These are phyloP conservation scores for Phytophthora hibernalis DNA, from an alignment of 352 stramenopile genomes.

Conservation along the genomic window DNA sequence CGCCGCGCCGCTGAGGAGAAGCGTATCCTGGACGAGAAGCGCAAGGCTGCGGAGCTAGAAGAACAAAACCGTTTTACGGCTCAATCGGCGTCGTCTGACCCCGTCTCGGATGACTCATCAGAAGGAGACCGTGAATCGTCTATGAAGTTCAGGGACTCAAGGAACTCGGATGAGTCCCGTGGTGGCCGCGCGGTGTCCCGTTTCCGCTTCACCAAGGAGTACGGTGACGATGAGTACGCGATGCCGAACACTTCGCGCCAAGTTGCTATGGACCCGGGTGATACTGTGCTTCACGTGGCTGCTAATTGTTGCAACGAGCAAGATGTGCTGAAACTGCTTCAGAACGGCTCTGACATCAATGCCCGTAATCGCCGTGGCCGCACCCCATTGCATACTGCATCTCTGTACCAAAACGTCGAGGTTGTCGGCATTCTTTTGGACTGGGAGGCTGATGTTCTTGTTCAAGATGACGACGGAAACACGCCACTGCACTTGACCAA, in stretches of 20 bases:
- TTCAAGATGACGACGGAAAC: slow-evolving; percentile 86
- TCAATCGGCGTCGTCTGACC: slow-evolving; percentile 68
- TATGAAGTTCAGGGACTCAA: slow-evolving; percentile 28
- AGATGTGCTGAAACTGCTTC: slow-evolving; percentile 85
- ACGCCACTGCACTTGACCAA: slow-evolving; percentile 85
- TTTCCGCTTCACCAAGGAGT: slow-evolving; percentile 88
- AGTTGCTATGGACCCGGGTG: slow-evolving; percentile 86
- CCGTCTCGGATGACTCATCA: slow-evolving; percentile 76
- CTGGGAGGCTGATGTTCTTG: slow-evolving; percentile 82
- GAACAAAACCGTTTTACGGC: slow-evolving; percentile 70
- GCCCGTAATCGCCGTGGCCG: slow-evolving; percentile 78
- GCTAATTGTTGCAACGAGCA: slow-evolving; percentile 89
- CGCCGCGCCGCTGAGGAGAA: slow-evolving; percentile 35
- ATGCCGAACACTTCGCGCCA: slow-evolving; percentile 67
- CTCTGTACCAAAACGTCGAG: slow-evolving; percentile 83
- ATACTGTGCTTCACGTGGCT: slow-evolving; percentile 88
- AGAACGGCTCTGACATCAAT: slow-evolving; percentile 90
- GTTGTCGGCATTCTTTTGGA: slow-evolving; percentile 83
- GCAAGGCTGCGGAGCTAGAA: slow-evolving; percentile 55
- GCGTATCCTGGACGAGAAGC: slow-evolving; percentile 51
- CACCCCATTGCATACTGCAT: slow-evolving; percentile 85
- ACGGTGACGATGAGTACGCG: slow-evolving; percentile 56
- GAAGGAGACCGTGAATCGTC: slow-evolving; percentile 59
- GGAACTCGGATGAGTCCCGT: slow-evolving; percentile 27
- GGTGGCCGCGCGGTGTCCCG: slow-evolving; percentile 58